A percentile compares a stretch with the other conserved stretches of the same genome.
Conservation (phyloP, 73 alveolate species). For the Uronychia setigera region DNA sequence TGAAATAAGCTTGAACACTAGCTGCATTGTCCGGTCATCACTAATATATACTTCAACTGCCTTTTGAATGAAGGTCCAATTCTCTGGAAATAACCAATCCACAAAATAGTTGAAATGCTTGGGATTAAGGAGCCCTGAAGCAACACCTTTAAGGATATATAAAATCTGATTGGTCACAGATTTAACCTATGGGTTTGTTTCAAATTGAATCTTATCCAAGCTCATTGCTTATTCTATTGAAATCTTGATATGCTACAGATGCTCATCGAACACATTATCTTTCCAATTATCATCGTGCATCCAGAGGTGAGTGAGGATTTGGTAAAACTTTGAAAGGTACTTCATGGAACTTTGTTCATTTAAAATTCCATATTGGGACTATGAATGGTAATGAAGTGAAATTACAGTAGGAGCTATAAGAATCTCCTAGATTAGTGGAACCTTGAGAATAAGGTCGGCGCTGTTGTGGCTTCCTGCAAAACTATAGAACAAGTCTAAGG, state of each 20-base stretch:
- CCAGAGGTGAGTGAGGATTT: conserved; percentile 35
- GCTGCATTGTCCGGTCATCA: conserved; percentile 37
- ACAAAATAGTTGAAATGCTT: conserved; percentile 37
- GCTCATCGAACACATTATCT: neutral
- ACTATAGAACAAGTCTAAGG: neutral
- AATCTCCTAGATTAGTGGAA: neutral
- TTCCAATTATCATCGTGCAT: conserved; percentile 32
- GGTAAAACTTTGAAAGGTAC: conserved; percentile 17
- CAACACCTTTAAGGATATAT: conserved; percentile 45
- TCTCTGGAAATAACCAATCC: conserved; percentile 62
- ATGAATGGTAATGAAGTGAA: neutral
- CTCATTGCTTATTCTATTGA: neutral
- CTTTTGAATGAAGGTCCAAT: conserved; percentile 15
- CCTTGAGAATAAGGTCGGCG: neutral
- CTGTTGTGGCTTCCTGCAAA: neutral
- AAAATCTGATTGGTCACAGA: conserved; percentile 21
- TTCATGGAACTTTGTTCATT: neutral
- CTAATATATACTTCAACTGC: conserved; percentile 10
- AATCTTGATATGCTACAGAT: neutral
- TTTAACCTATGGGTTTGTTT: neutral
- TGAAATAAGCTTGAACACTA: conserved; percentile 28
- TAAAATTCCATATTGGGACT: neutral
- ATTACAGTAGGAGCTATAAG: neutral
- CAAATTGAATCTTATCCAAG: neutral
- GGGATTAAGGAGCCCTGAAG: conserved; percentile 16